These are phyloP conservation scores for Agaricales sp. DNA, from an alignment of 1,284 basidiomycete genomes.

Conservation along the genomic window DNA sequence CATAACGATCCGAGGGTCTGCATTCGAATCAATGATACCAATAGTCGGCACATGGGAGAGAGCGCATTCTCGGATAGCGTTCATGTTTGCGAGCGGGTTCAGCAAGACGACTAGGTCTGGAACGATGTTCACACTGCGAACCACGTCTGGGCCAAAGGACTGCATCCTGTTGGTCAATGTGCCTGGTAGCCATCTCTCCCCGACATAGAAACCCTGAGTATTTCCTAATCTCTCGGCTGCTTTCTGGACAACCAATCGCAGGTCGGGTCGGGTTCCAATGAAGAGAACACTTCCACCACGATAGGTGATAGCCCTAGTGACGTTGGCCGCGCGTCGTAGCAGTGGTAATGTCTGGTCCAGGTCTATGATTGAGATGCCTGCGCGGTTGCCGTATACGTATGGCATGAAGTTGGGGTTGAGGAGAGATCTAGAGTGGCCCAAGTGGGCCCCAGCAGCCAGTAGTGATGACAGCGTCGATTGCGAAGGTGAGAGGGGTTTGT, in stretches of 20 bases:
- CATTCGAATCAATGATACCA: constrained; percentile 90
- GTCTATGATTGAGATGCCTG: constrained; percentile 91
- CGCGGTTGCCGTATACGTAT: constrained; percentile 90
- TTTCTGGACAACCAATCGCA: constrained; percentile 67
- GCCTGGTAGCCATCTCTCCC: constrained; percentile 88
- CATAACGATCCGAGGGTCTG: constrained; percentile 93
- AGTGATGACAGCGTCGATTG: constrained; percentile 82
- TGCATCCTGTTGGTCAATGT: constrained; percentile 86
- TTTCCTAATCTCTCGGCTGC: constrained; percentile 75
- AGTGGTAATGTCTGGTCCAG: constrained; percentile 90
- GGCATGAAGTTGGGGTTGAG: constrained; percentile 86
- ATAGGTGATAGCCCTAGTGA: constrained; percentile 77
- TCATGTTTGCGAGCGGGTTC: constrained; percentile 78
- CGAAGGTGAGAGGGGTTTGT: constrained; percentile 49
- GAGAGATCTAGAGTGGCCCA: constrained; percentile 79
- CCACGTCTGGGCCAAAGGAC: constrained; percentile 57
- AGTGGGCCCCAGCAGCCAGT: constrained; percentile 87
- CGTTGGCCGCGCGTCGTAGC: constrained; percentile 80
- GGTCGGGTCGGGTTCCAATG: constrained; percentile 78
- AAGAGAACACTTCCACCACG: constrained; percentile 85
- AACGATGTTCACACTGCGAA: constrained; percentile 48
- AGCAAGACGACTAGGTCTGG: constrained; percentile 88
- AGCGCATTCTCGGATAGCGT: constrained; percentile 81
- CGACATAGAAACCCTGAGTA: constrained; percentile 71
- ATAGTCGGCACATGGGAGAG: constrained; percentile 79